Percentiles rank a stretch among this genome's conserved stretches.
These are phyloP conservation scores for Inga leiocalycina DNA, from an alignment of 306 rosid species.

Conservation along the genomic window DNA sequence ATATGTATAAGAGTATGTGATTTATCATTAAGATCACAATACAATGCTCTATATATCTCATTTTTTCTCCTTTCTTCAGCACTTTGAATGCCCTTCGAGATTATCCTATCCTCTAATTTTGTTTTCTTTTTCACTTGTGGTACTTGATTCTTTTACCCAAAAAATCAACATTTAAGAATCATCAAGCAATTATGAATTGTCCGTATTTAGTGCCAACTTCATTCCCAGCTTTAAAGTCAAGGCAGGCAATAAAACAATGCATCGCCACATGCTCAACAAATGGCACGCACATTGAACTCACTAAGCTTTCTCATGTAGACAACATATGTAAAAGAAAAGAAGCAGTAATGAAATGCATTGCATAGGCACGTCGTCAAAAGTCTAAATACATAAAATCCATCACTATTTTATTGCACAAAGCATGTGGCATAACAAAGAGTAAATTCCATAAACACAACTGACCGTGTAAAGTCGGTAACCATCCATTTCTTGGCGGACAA, in stretches of 20 bases:
- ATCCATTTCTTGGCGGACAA: conserved; percentile 93
- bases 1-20: too few relatives aligned
- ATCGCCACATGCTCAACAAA: too few relatives aligned
- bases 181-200: not conserved
- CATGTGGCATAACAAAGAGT: not conserved
- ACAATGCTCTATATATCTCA: not conserved
- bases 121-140: not conserved
- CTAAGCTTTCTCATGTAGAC: not conserved
- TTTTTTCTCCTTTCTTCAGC: not conserved
- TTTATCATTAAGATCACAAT: too few relatives aligned
- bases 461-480: conserved; percentile 93
- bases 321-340: not conserved
- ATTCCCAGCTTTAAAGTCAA: not conserved
- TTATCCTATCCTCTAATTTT: not conserved
- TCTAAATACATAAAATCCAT: not conserved
- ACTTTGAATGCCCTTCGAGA: not conserved
- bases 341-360: not conserved
- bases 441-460: conserved; percentile 28
- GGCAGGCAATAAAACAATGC: not conserved
- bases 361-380: not conserved
- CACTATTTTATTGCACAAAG: not conserved
- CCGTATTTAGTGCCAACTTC: not conserved
- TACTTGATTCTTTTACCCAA: not conserved
- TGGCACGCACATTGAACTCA: not conserved
- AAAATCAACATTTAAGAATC: too few relatives aligned